phyloP scores from a whole-genome alignment of 208 protist species.

The Porcisia hertigi region DNA sequence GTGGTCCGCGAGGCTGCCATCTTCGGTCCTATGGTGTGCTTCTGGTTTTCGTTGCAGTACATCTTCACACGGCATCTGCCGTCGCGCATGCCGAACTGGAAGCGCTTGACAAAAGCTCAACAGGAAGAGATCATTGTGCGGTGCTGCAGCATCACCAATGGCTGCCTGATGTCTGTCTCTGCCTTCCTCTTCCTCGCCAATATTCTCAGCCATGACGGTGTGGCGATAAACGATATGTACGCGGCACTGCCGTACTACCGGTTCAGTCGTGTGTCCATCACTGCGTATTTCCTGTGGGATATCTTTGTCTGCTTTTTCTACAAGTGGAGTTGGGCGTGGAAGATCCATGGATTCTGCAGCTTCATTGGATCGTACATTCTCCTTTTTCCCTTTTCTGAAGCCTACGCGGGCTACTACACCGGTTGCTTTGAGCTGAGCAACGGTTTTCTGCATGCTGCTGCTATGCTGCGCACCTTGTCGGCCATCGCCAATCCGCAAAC shows the following conservation, averaged over 20 bases:
- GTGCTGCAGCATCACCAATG: conserved; percentile 64
- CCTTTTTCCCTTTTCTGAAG: conserved; percentile 75
- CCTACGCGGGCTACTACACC: conserved; percentile 79
- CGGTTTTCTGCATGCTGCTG: conserved; percentile 64
- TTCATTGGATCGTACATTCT: conserved; percentile 72
- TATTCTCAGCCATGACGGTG: conserved; percentile 31
- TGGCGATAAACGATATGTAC: conserved; percentile 51
- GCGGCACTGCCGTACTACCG: conserved; percentile 54
- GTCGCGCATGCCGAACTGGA: conserved; percentile 38
- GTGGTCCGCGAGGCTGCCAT: conserved; percentile 54
- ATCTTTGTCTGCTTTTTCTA: conserved; percentile 76
- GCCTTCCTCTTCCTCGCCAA: conserved; percentile 64
- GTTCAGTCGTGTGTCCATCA: conserved; percentile 68
- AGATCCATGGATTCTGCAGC: conserved; percentile 72
- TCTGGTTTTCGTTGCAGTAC: conserved; percentile 66
- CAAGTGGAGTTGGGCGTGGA: conserved; percentile 71
- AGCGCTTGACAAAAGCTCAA: conserved; percentile 30
- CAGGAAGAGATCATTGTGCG: conserved; percentile 71
- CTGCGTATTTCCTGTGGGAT: conserved; percentile 85
- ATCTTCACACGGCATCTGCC: conserved; percentile 32
- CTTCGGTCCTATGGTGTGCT: conserved; percentile 53
- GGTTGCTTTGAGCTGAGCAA: conserved; percentile 88
- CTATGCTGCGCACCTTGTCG: conserved; percentile 46
- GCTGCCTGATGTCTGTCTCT: conserved; percentile 63
- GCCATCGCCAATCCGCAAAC: conserved; percentile 18